phyloP scores from a whole-genome alignment of 164 flowering plant species.

The Vitis rotundifolia region DNA sequence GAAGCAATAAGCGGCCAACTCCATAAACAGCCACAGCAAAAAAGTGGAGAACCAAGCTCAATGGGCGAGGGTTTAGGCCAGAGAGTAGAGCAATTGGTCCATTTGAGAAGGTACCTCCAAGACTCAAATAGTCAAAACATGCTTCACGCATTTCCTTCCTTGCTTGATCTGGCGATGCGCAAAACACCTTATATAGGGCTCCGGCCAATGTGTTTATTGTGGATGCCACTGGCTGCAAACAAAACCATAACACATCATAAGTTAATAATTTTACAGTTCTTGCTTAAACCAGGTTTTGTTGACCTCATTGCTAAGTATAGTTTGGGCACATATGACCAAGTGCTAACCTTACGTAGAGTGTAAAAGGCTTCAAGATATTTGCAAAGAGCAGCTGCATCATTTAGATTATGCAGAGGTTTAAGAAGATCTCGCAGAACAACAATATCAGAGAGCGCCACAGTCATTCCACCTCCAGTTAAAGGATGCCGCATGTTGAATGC shows the following conservation, averaged over 20 bases:
- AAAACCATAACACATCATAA: neutral
- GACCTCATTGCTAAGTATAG: too few species aligned
- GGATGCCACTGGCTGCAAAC: conserved; percentile 44
- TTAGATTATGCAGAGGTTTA: conserved; percentile 21
- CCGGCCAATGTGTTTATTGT: conserved; percentile 45
- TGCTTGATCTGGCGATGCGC: conserved; percentile 36
- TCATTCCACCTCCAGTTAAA: conserved; percentile 40
- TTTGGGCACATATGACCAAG: too few species aligned
- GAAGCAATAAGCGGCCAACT: conserved; percentile 33
- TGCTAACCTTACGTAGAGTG: conserved; percentile 28
- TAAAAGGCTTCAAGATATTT: conserved; percentile 31
- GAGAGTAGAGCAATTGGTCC: conserved; percentile 37
- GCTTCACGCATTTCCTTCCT: conserved; percentile 46
- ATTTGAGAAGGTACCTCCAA: conserved; percentile 35
- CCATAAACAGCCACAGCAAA: conserved; percentile 37
- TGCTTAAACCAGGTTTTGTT: too few species aligned
- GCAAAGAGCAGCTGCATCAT: conserved; percentile 12
- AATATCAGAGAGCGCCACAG: conserved; percentile 32
- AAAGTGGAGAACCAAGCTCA: conserved; percentile 33
- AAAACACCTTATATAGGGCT: conserved; percentile 37
- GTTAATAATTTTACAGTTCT: too few species aligned
- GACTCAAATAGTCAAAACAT: conserved; percentile 49
- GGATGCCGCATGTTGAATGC: conserved; percentile 36
- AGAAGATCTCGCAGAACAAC: conserved; percentile 28
- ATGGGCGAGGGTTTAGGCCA: conserved; percentile 37